These are phyloP conservation scores for Coemansia sp. DNA, from an alignment of 192 early-diverging fungal species.

Conservation along the genomic window DNA sequence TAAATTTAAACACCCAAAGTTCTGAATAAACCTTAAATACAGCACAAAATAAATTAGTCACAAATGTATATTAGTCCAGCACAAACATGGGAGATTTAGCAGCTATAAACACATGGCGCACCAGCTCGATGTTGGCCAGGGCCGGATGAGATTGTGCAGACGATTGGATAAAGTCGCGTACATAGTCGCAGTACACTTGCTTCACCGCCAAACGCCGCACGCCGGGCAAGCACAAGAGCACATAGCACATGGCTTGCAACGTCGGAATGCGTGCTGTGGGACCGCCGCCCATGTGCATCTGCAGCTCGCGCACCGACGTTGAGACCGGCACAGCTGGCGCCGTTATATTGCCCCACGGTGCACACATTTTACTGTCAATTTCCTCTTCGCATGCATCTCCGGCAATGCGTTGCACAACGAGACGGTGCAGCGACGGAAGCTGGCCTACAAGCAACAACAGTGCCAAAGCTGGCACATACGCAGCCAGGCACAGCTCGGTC, in stretches of 20 bases:
- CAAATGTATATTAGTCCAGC: neutral
- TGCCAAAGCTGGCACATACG: constrained; percentile 21
- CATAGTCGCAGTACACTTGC: constrained; percentile 16
- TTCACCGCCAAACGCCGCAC: constrained; percentile 21
- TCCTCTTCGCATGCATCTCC: constrained; percentile 16
- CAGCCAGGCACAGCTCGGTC: constrained; percentile 26
- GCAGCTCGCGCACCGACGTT: constrained; percentile 7
- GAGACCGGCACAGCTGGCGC: constrained; percentile 7
- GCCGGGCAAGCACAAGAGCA: constrained; percentile 25
- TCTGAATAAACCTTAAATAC: too few species aligned
- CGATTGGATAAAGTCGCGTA: constrained; percentile 2
- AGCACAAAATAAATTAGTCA: neutral
- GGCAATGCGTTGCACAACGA: constrained; percentile 33
- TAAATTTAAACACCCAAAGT: too few species aligned
- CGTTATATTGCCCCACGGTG: constrained; percentile 5
- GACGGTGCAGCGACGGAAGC: constrained; percentile 12
- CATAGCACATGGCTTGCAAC: constrained; percentile 33
- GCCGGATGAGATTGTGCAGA: constrained; percentile 3
- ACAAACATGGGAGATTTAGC: constrained; percentile 3
- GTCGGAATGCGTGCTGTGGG: constrained; percentile 8
- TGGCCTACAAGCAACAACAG: constrained; percentile 22
- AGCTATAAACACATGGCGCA: constrained; percentile 24
- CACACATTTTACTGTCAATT: neutral
- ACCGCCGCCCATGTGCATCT: constrained; percentile 35
- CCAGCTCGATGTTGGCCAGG: constrained; percentile 13